Evolutionary conservation across 208 protist species (phyloP), one percentile per base, ranked within the genome.

Genomic region (Acanthamoeba culbertsoni): DNA sequence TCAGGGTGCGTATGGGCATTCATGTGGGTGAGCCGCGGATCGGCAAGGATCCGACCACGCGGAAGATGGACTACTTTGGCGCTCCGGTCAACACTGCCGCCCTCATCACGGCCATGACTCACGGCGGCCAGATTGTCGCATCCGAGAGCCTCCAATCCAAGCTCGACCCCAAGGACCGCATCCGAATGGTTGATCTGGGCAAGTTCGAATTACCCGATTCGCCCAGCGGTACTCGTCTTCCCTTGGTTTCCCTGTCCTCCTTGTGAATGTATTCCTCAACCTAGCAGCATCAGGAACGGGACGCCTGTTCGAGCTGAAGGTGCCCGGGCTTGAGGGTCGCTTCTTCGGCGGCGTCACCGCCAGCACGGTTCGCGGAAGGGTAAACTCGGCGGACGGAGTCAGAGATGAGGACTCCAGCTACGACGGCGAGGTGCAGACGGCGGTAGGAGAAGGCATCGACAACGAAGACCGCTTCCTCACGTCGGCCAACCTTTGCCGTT

Each of bases 1-100:
- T 93, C 16, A 59, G 89, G 26, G 89, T 93, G 89, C 59, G 89
- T 0, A 93, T 93, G 89, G 89, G 89, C 48, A 12, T 93, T 12
- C 62, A 93, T 31, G 6, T 35, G 31, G 89, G 89, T 14, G 46
- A 63, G 28, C 42, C 63, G 43, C 62, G 48, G 7, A 46, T 42
- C 37, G 45, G 26, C 2, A 51, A 63, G 35, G 89, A 93, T n/a
- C 63, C 89, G 18, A 51, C 28, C n/a, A 84, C 89, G 31, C 57
- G 63, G 28, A 57, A 63, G 23, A 55, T 93, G 42, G 65, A 82
- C 14, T 93, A 84, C 68, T 2, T 43, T 33, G 89, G 89, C 2
- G 35, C 57, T 1, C 7, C 53, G 1, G 79, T 88, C 23, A 42
- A 35, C 79, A 18, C 48, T 1, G 45, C 51, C 14, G 79, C 79